phyloP scores from a whole-genome alignment of 169 alveolate genomes.

The Babesia caballi region DNA sequence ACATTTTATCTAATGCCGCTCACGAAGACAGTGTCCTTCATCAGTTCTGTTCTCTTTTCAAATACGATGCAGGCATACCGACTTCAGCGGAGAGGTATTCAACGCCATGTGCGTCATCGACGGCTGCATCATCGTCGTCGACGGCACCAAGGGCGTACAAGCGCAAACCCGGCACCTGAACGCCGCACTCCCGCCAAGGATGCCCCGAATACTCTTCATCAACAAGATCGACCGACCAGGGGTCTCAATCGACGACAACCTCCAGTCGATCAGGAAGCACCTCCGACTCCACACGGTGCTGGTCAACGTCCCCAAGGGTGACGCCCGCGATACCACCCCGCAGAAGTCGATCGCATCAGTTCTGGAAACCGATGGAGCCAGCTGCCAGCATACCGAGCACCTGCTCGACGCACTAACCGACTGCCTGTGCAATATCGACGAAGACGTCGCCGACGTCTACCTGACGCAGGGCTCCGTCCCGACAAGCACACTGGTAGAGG shows the following conservation, averaged over 20 bases:
- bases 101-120: slow-evolving; percentile 84
- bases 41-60: background rate
- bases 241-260: slow-evolving; percentile 2
- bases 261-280: slow-evolving; percentile 7
- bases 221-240: slow-evolving; percentile 84
- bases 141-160: slow-evolving; percentile 85
- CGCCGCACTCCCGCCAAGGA: slow-evolving; percentile 80
- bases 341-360: background rate
- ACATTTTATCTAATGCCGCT: too few relatives aligned
- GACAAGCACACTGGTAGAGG: background rate
- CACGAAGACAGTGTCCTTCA: too few relatives aligned
- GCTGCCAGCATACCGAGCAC: background rate
- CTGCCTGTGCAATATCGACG: slow-evolving; percentile 14
- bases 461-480: slow-evolving; percentile 6
- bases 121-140: slow-evolving; percentile 87
- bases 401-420: slow-evolving; percentile 13
- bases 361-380: background rate
- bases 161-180: slow-evolving; percentile 83
- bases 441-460: slow-evolving; percentile 11
- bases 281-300: slow-evolving; percentile 12
- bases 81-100: slow-evolving; percentile 88
- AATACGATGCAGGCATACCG: slow-evolving; percentile 72
- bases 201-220: slow-evolving; percentile 85
- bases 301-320: background rate
- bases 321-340: background rate